Base-by-base conservation (phyloP, 1,284 basidiomycete species). In the Tremellales sp. region DNA sequence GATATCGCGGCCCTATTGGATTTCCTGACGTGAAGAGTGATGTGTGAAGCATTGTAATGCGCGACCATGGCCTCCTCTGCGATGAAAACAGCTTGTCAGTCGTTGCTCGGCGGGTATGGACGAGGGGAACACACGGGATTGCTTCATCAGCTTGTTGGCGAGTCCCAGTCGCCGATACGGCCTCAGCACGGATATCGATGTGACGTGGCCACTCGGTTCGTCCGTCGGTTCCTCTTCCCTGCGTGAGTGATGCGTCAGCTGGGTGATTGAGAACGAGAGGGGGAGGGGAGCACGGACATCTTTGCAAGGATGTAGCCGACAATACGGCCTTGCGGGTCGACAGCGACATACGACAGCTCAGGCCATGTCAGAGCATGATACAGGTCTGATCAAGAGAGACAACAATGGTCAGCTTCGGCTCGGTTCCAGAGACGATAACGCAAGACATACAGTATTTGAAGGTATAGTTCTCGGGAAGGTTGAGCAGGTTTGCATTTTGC, bases 221-320 rank as follows among this genome's bases (percentile, higher is more conserved):
- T 84, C 69, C 1, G 75, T 64, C 9, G 74, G 63, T 35, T 87
- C 86, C 68, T 92, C 88, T 58, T 86, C 82, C 84, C 76, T 87
- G 73, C 28, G 32, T 18, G 43, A 25, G 14, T 38, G 50, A 22
- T 24, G 25, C 1, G 9, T 22, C 8, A 19, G 13, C 8, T 16
- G 16, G 28, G 31, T 22, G 37, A 28, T 25, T 19, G 2, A 25
- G 24, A 19, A 43, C 29, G 35, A 44, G 26, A 41, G 10, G 19
- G 12, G 25, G 33, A 25, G 26, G 9, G 10, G 16, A 19, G 71
- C 76, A 50, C 70, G 42, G 47, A 89, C 93, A 97, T 93, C 71
- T 94, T 94, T 0, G 88, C 90, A 10, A 97, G 75, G 21, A 97
- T 92, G 70, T 97, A 97, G 19, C 93, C 93, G 1, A 97, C 90